Base-by-base conservation (phyloP, 768 basidiomycete species). In the Lyophyllum shimeji region DNA sequence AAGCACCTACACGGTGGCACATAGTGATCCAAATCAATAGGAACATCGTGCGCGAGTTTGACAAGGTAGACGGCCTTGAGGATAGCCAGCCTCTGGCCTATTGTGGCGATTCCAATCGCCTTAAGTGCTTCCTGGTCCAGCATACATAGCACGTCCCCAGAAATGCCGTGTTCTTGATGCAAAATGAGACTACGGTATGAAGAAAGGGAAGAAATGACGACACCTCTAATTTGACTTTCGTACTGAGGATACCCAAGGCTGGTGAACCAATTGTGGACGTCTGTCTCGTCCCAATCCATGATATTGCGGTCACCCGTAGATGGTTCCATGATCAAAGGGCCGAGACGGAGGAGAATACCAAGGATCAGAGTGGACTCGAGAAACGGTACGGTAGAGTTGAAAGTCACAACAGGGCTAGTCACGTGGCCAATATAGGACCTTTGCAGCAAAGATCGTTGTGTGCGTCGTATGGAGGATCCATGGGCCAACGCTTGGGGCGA, bases 61-160 rank as follows among this genome's bases (percentile, higher is more conserved):
- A 92, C 76, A 51, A 85, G 84, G 74, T 97, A 98, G 55, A 98
- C 86, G 46, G 90, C 88, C 71, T 94, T 95, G 69, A 98, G 85
- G 60, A 98, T 93, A 43, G 90, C 79, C 33, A 99, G 74, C 53
- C 97, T 80, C 71, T 98, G 95, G 20, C 97, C 97, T 60, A 98
- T 83, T 33, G 90, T 92, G n/a, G 82, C 67, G 42, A 99, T 82
- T 7, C 97, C 97, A 53, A 98, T 76, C 42, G 90, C 86, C 71
- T 90, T 92, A 60, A 99, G 82, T 1, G 83, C 73, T 21, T 95
- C 90, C n/a, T 85, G 80, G 68, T 94, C 90, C 46, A 98, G 80
- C 63, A 90, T 76, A 59, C 89, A 85, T 7, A 99, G 81, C 1
- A 93, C 85, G 60, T 98, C 95, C 53, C 97, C 97, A 17, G 89